phyloP scores from a whole-genome alignment of 1,284 basidiomycete species.

The Cryptococcus floricola region DNA sequence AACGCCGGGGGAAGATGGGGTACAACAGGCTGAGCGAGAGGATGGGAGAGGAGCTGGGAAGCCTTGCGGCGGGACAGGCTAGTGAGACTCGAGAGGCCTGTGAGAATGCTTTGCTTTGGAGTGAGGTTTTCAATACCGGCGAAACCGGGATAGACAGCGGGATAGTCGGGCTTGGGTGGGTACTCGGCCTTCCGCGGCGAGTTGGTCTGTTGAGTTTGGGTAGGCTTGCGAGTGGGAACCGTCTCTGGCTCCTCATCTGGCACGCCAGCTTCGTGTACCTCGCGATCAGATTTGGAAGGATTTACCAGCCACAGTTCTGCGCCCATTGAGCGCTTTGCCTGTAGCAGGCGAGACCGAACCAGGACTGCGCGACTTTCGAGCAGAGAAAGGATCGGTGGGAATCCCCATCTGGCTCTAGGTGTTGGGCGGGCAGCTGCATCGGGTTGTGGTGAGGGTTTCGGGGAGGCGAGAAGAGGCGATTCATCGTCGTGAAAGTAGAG shows the following conservation, averaged over 20 bases:
- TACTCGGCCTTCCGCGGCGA: slow-evolving; percentile 49
- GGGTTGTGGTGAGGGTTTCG: slow-evolving; percentile 2
- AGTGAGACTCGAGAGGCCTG: slow-evolving; percentile 84
- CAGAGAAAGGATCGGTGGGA: slow-evolving; percentile 68
- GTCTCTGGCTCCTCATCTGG: slow-evolving; percentile 21
- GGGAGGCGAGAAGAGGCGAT: slow-evolving; percentile 52
- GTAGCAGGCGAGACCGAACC: slow-evolving; percentile 59
- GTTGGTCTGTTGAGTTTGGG: background rate
- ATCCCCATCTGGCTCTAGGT: slow-evolving; percentile 51
- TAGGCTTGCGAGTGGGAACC: slow-evolving; percentile 9
- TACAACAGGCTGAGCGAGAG: slow-evolving; percentile 86
- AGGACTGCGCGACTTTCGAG: slow-evolving; percentile 69
- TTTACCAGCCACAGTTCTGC: slow-evolving; percentile 80
- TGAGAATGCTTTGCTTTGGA: slow-evolving; percentile 53
- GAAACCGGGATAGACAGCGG: slow-evolving; percentile 48
- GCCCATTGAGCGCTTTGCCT: slow-evolving; percentile 28
- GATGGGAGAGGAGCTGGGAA: slow-evolving; percentile 87
- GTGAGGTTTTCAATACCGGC: slow-evolving; percentile 21
- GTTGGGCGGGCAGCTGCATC: slow-evolving; percentile 5
- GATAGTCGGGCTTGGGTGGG: slow-evolving; percentile 45
- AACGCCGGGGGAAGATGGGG: slow-evolving; percentile 91
- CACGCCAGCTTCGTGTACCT: slow-evolving; percentile 60
- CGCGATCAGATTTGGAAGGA: slow-evolving; percentile 82
- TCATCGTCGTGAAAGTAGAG: slow-evolving; percentile 97
- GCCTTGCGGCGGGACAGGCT: slow-evolving; percentile 82